Conservation (phyloP, 2,329 filamentous ascomycete species). For the Fusarium solani-melongenae region DNA sequence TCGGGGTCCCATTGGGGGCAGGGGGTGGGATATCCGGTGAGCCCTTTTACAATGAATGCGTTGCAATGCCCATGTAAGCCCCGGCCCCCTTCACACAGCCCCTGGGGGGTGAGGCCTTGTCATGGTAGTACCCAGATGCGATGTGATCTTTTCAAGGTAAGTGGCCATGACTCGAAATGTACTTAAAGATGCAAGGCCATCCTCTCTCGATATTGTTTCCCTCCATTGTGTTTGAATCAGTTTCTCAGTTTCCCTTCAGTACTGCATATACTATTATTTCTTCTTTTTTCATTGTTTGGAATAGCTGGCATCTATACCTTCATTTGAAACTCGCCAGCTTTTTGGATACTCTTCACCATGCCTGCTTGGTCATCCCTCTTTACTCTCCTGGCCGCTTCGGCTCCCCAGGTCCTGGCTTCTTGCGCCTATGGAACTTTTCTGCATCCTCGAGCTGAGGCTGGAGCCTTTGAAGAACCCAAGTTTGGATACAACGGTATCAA, state of each 20-base stretch:
- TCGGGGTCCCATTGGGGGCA: not conserved
- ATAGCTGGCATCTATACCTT: not conserved
- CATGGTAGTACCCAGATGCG: not conserved
- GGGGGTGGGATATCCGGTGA: not conserved
- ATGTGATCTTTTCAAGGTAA: not conserved
- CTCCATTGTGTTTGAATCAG: not conserved
- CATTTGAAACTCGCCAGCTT: not conserved
- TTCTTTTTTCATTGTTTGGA: not conserved
- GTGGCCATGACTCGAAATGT: not conserved
- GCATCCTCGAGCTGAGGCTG: slow-evolving; percentile 45
- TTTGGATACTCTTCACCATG: slow-evolving; percentile 9
- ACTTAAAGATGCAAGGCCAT: not conserved
- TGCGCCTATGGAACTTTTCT: slow-evolving; percentile 55
- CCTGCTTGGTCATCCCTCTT: slow-evolving; percentile 21
- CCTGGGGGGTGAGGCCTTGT: not conserved
- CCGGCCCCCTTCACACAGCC: not conserved
- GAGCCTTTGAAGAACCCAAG: slow-evolving; percentile 47
- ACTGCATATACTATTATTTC: not conserved
- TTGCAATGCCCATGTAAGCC: slow-evolving; percentile 1
- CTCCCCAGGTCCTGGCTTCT: slow-evolving; percentile 43
- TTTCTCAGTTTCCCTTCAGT: not conserved
- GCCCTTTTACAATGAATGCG: not conserved
- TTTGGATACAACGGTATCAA: slow-evolving; percentile 52
- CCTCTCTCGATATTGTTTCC: not conserved
- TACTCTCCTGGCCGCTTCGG: slow-evolving; percentile 27